Base-by-base conservation (phyloP, 768 basidiomycete species). In the Rossbeevera mucosa region DNA sequence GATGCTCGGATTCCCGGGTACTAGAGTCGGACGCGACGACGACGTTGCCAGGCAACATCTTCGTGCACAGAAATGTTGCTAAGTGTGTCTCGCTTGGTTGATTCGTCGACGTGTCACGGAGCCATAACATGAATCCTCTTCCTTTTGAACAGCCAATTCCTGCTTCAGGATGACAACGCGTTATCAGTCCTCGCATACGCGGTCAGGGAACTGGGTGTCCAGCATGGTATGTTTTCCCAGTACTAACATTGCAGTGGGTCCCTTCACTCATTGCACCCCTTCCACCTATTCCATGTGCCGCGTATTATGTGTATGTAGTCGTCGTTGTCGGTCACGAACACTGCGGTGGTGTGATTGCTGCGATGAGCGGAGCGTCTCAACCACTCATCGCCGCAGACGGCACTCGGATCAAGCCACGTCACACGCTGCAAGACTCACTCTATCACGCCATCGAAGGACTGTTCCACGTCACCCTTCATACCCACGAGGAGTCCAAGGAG, bases 11-110 rank as follows among this genome's bases (percentile, higher is more conserved):
- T 67, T 93, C 90, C 11, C 77, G 92, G 56, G 87, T 92, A 3
- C 90, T 89, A 18, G 91, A 91, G 66, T 81, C 81, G 30, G 84
- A 88, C 58, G 72, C 88, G 51, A 83, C 82, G 30, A 80, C 74
- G 30, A 74, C 81, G 8, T 76, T 76, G 56, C 92, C 92, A 0
- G 91, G 91, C 48, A 85, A 86, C 41, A 80, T 89, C 54, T 94
- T 94, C 61, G 83, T 86, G 25, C 84, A 91, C 69, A 76, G 92
- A 44, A 94, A 94, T 69, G 85, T 94, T 58, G 92, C 91, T 48
- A 94, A 94, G 47, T 47, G 12, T 7, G 47, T 47, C 5, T 31
- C 5, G 14, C 21, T 14, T 24, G 1, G 11, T 18, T 7, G n/a
- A n/a, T n/a, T n/a, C n/a, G n/a, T n/a, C n/a, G n/a, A n/a, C n/a